phyloP scores from a whole-genome alignment of 1,284 basidiomycete genomes.

The Jaminaea rosea region DNA sequence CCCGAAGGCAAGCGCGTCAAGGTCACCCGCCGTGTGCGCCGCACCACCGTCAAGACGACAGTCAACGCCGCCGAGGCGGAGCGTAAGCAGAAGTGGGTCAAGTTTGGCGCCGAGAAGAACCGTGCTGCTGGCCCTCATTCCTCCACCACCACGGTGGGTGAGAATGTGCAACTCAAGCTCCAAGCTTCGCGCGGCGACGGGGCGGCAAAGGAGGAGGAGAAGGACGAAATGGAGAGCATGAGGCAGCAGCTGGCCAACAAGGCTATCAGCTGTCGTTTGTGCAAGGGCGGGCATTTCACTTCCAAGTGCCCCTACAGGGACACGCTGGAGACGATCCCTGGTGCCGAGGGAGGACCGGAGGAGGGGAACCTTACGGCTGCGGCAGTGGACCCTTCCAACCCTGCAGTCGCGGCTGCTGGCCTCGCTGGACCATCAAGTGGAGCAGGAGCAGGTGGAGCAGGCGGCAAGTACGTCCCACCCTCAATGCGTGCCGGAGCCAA shows the following conservation, averaged over 20 bases:
- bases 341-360: slow-evolving; percentile 48
- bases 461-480: slow-evolving; percentile 86
- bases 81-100: slow-evolving; percentile 73
- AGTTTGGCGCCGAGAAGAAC: slow-evolving; percentile 87
- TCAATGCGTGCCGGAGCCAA: slow-evolving; percentile 66
- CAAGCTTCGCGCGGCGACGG: slow-evolving; percentile 53
- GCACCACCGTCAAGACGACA: slow-evolving; percentile 79
- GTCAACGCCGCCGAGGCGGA: slow-evolving; percentile 90
- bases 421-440: slow-evolving; percentile 3
- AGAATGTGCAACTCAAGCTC: slow-evolving; percentile 77
- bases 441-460: slow-evolving; percentile 15
- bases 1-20: slow-evolving; percentile 94
- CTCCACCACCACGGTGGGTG: slow-evolving; percentile 83
- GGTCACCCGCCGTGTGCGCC: slow-evolving; percentile 75
- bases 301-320: slow-evolving; percentile 98
- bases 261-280: slow-evolving; percentile 84
- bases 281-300: slow-evolving; percentile 95
- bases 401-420: slow-evolving; percentile 40
- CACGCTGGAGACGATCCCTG: slow-evolving; percentile 61
- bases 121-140: slow-evolving; percentile 76
- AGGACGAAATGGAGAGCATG: slow-evolving; percentile 61
- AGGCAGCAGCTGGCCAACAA: slow-evolving; percentile 64
- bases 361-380: slow-evolving; percentile 55
- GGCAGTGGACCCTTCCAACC: slow-evolving; percentile 33
- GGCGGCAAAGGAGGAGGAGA: slow-evolving; percentile 50